Base-by-base conservation (phyloP, 1,139 yeast genomes). In the Candida freyschussii region DNA sequence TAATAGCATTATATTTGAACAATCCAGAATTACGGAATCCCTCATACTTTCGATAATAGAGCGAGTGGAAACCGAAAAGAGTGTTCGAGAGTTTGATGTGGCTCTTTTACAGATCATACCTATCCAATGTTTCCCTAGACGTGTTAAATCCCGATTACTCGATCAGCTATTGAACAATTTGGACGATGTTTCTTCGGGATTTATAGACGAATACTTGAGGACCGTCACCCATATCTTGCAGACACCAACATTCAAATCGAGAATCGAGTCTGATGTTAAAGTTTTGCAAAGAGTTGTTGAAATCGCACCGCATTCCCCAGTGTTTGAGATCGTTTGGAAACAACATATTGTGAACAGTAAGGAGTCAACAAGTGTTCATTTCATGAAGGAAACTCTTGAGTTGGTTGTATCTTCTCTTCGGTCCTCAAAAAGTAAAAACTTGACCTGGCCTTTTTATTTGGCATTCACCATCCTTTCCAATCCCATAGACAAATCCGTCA, bases 181-280 rank as follows among this genome's bases (percentile, higher is more conserved):
- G 31, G 5, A 21, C 4, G 10, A 29, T 4, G 3, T 15, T 8
- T 12, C 4, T 8, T 17, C 28, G 25, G 25, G n/a, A 27, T 10
- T 13, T 10, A 11, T 13, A 4, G 50, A 45, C 19, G 26, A 34
- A 3, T 26, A 53, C 0, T 30, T 72, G 11, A 24, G 37, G 4
- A 32, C 55, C 0, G 35, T 73, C 10, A 26, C 44, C 4, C 67
- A 69, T 36, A 45, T 76, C 15, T 47, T 76, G 13, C 38, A 45
- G 3, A 59, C 64, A 7, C 79, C 82, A 6, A 67, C 82, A 0
- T 69, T 62, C 44, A 74, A 60, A 42, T 69, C 84, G 0, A 44
- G 44, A 1, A 41, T 77, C 13, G 85, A 78, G 49, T 56, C 61
- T 0, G 62, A 74, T 21, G 47, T 67, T 26, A 34, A 50, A 0